phyloP scores from a whole-genome alignment of 1,284 basidiomycete genomes.

The Schizophyllum amplum region DNA sequence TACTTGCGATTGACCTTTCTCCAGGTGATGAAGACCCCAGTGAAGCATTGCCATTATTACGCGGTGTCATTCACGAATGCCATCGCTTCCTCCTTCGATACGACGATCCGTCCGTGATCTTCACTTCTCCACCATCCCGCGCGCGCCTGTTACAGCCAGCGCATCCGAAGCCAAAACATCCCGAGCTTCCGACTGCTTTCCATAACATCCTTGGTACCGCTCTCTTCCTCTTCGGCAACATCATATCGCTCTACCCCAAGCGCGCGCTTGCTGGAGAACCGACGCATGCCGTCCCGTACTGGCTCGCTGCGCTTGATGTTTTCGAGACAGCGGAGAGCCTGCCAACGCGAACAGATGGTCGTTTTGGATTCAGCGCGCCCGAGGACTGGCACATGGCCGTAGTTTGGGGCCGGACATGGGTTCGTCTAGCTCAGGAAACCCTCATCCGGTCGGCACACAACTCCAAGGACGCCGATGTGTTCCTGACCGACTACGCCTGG shows the following conservation, averaged over 20 bases:
- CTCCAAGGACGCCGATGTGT: conserved; percentile 7
- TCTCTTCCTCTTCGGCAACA: conserved; percentile 49
- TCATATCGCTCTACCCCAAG: conserved; percentile 39
- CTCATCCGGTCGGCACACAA: conserved; percentile 16
- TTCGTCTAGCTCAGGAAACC: conserved; percentile 44
- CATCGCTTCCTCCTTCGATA: conserved; percentile 44
- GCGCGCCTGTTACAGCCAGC: neutral
- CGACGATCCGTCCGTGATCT: conserved; percentile 46
- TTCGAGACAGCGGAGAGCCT: conserved; percentile 56
- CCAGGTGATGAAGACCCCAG: conserved; percentile 32
- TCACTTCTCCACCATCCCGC: conserved; percentile 12
- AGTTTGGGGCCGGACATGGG: conserved; percentile 52
- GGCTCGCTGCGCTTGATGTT: conserved; percentile 55
- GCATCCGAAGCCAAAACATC: conserved; percentile 13
- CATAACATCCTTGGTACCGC: conserved; percentile 54
- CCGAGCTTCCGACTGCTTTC: conserved; percentile 50
- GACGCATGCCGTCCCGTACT: conserved; percentile 39
- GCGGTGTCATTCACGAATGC: conserved; percentile 56
- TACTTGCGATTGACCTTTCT: conserved; percentile 1
- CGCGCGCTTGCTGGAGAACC: conserved; percentile 47
- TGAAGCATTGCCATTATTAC: conserved; percentile 42
- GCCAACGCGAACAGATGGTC: conserved; percentile 33
- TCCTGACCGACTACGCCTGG: conserved; percentile 34
- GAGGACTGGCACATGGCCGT: conserved; percentile 60
- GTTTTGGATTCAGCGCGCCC: conserved; percentile 10